Base-by-base conservation (phyloP, 2,329 filamentous ascomycete genomes). In the Penicillium sp. region DNA sequence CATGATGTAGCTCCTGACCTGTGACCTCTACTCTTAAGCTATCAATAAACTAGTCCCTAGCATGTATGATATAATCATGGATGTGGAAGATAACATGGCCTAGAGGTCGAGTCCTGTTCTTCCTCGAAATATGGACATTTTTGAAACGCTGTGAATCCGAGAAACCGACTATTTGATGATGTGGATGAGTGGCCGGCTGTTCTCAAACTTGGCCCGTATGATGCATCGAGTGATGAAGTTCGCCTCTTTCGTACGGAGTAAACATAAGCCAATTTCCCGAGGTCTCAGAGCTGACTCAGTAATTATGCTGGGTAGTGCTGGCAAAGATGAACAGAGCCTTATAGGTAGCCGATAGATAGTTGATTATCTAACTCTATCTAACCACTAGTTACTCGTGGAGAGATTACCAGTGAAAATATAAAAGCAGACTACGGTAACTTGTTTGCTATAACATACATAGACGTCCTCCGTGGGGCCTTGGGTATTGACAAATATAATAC, bases 131-230 rank as follows among this genome's bases (percentile, higher is more conserved):
- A 14, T 18, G 20, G 14, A 11, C 3, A 2, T n/a, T 13, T 13
- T 35, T 37, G 10, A 24, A 35, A 35, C 14, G 31, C 18, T 7
- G 20, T 47, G 14, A 5, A 24, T 47, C 13, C 6, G 31, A n/a
- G 14, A 31, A 31, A 53, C 49, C 7, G 42, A 60, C 5, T 53
- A 14, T 39, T 51, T 38, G 32, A 57, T 43, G 65, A 46, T 14
- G 18, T 22, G 43, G 5, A n/a, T 45, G 13, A 34, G 8, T 22
- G 29, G 26, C 26, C 10, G 26, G 26, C 18, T 24, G 6, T 20
- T 20, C n/a, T 20, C 26, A 4, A 44, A 20, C 1, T 31, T 45
- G 11, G 8, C 13, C 18, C 11, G 4, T 45, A 32, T 22, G 13
- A 20, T 32, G 18, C 43, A 45, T 32, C 13, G 18, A 32, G 29